Evolutionary conservation across 1,284 basidiomycete species (phyloP).

Genomic region (Sporisorium sorghi): DNA sequence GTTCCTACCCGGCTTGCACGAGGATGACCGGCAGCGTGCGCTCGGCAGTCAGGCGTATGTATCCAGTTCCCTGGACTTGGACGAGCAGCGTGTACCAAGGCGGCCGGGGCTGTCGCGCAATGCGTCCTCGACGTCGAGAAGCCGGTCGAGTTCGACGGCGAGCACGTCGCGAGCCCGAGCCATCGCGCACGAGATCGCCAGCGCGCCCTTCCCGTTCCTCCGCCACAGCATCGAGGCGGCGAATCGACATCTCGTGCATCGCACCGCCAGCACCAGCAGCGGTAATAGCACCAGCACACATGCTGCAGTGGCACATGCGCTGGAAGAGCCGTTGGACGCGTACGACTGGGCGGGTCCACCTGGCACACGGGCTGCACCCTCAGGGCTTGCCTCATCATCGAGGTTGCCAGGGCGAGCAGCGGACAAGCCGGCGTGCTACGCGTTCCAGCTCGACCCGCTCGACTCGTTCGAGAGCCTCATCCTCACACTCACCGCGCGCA

Average conservation of each 20-base stretch:
- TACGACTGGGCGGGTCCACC: slow-evolving; percentile 55
- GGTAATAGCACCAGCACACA: background rate
- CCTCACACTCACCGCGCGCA: slow-evolving; percentile 44
- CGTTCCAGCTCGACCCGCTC: slow-evolving; percentile 58
- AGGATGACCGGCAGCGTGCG: slow-evolving; percentile 27
- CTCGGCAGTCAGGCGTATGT: slow-evolving; percentile 15
- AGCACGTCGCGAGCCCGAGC: slow-evolving; percentile 39
- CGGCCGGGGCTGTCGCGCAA: slow-evolving; percentile 25
- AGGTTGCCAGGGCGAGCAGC: slow-evolving; percentile 9
- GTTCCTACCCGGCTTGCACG: slow-evolving; percentile 26
- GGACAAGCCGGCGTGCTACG: slow-evolving; percentile 43
- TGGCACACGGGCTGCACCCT: slow-evolving; percentile 18
- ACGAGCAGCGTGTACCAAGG: slow-evolving; percentile 17
- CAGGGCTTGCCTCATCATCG: slow-evolving; percentile 7
- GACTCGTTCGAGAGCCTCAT: slow-evolving; percentile 60
- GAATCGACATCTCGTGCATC: slow-evolving; percentile 18
- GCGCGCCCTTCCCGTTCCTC: slow-evolving; percentile 44
- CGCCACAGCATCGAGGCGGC: slow-evolving; percentile 33
- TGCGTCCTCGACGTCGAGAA: slow-evolving; percentile 24
- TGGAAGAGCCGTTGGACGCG: slow-evolving; percentile 41
- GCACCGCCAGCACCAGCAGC: background rate
- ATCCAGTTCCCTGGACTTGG: slow-evolving; percentile 39
- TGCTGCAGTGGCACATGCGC: background rate
- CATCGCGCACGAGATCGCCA: slow-evolving; percentile 41
- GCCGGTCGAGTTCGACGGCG: slow-evolving; percentile 30